Base-by-base conservation (phyloP, 805 yeast genomes). In the Hanseniaspora pseudoguilliermondii region DNA sequence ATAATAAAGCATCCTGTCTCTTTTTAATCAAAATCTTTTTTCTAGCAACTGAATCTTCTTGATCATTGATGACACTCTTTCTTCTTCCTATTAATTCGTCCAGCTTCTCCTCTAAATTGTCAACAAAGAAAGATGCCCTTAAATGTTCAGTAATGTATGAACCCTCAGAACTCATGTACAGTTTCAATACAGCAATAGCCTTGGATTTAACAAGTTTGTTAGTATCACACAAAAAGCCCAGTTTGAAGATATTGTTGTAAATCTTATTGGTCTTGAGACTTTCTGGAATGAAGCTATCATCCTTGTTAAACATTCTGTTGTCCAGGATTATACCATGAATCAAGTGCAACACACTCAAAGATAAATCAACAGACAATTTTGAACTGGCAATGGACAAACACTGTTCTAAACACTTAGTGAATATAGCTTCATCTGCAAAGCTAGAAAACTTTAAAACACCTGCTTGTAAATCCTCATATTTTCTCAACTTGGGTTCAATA, bases 331-430 rank as follows among this genome's bases (percentile, higher is more conserved):
- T 71, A 6, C 86, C 90, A 69, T 85, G 88, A 2, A 83, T 60
- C 50, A 86, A 71, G 64, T 85, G 93, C 40, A 86, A 71, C n/a
- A 82, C 62, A 44, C 79, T 80, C 18, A 80, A 77, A 38, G 83
- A 66, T 61, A 72, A 82, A 0, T 78, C 70, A 54, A 82, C 84
- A 54, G 79, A 77, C 0, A 73, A 72, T 0, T 71, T 67, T 49
- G 74, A 74, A 23, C 82, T 68, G 0, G 85, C 74, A 41, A 73
- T 72, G 52, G 77, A 78, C 16, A 85, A 67, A n/a, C 80, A 65
- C 61, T 82, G 82, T 61, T 75, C 78, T 6, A 83, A 57, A 41
- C 83, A 67, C 60, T 80, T 81, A 0, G 80, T 81, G 66, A 83
- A 81, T 1, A 69, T 70, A 2, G 64, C 64, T 0, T 81, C 73